Evolutionary conservation across 306 rosid species (phyloP).

Genomic region (Ochetophila trinervis): DNA sequence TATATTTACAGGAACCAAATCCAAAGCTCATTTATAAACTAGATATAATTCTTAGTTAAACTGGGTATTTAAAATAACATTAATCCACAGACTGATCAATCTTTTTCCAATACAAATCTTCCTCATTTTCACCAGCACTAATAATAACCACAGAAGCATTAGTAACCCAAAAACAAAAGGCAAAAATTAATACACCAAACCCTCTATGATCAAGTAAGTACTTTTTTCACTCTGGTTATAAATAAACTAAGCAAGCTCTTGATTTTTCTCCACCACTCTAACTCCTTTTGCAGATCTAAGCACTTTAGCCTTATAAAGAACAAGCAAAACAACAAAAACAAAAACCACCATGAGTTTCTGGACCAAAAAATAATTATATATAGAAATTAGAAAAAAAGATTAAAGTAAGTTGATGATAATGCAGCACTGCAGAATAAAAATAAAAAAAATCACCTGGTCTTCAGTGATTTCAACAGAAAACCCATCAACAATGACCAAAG

Average conservation of each 20-base stretch:
- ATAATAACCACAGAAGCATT: background rate
- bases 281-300: constrained; percentile 89
- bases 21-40: no score
- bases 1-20: no score
- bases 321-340: background rate
- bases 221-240: background rate
- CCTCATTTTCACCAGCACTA: constrained; percentile 9
- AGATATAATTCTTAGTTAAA: no score
- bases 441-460: constrained; percentile 46
- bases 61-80: background rate
- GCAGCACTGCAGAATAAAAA: background rate
- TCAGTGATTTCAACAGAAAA: constrained; percentile 64
- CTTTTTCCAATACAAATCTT: constrained; percentile 15
- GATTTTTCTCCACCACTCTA: constrained; percentile 87
- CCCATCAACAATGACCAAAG: constrained; percentile 86
- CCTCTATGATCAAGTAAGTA: background rate
- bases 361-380: background rate
- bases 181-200: constrained; percentile 1
- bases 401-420: background rate
- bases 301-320: constrained; percentile 62
- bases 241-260: constrained; percentile 31
- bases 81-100: background rate
- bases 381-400: background rate
- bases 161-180: background rate
- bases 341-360: background rate